Evolutionary conservation across 1,139 yeast genomes (phyloP), one percentile per base, ranked within the genome.

Genomic region (Taphrina flavorubra): DNA sequence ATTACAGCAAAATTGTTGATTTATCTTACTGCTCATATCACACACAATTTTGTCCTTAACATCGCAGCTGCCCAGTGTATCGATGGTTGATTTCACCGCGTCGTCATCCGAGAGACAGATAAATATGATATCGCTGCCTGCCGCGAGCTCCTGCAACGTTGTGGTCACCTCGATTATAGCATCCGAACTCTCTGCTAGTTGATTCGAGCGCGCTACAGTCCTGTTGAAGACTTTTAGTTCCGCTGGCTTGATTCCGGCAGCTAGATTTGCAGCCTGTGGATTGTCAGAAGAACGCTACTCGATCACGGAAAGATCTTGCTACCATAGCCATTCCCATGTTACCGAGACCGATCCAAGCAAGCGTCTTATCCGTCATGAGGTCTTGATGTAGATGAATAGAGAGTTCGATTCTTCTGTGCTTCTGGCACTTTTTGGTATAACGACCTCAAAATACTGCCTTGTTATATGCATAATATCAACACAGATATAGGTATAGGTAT

Each of bases 31-130:
- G 59, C 59, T 51, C 62, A 74, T 72, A 46, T 75, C 77, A 40
- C 74, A 72, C 44, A 76, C 69, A 47, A 74, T 51, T 69, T 75
- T 75, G 51, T 75, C 76, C 42, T 68, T 65, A 18, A 71, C 68
- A 5, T 63, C 42, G 16, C 37, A 70, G 7, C 31, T 11, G 5
- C 37, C 8, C 34, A 64, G 18, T 6, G 37, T 7, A 4, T 62
- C 65, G 31, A 63, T n/a, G 5, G 58, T 42, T 5, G 18, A 20
- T 4, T 11, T 20, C 42, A 63, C 36, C 4, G 73, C 73, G 7
- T 47, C 66, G 67, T 72, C 74, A 57, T 72, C 71, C 11, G 70
- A 42, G 31, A 72, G 59, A 65, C 73, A 72, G 25, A 72, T 70
- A 56, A 72, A 72, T 16, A 72, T 70, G 55, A 72, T 68, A 56